These are phyloP conservation scores for Zasmidium citrigriseum DNA, from an alignment of 2,329 filamentous ascomycete species.

Conservation along the genomic window DNA sequence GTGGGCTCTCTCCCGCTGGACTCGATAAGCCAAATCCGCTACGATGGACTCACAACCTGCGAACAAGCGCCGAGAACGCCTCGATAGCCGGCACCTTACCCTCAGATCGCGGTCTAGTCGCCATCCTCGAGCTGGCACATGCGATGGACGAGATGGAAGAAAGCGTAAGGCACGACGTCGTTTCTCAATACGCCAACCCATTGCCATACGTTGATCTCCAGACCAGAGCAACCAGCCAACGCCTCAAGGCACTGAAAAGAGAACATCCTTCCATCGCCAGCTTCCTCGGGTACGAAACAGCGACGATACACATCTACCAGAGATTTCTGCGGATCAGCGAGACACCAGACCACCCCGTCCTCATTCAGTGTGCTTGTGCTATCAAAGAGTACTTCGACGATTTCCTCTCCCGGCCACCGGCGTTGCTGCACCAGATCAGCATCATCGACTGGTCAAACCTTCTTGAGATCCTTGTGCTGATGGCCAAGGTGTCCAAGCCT, in stretches of 20 bases:
- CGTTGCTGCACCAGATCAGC: constrained; percentile 24
- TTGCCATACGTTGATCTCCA: constrained; percentile 20
- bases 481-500: constrained; percentile 22
- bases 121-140: constrained; percentile 20
- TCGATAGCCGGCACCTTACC: constrained; percentile 13
- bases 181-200: constrained; percentile 7
- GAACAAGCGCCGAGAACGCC: constrained; percentile 18
- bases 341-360: constrained; percentile 18
- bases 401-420: constrained; percentile 23
- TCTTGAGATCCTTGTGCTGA: constrained; percentile 25
- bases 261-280: constrained; percentile 22
- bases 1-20: constrained; percentile 22
- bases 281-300: constrained; percentile 21
- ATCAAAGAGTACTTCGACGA: constrained; percentile 33
- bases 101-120: constrained; percentile 18
- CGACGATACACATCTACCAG: constrained; percentile 24
- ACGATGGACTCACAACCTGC: constrained; percentile 27
- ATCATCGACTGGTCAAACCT: constrained; percentile 30
- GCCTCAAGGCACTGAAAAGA: constrained; percentile 26
- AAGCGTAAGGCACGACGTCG: constrained; percentile 13
- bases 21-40: constrained; percentile 29
- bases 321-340: constrained; percentile 19
- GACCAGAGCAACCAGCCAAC: constrained; percentile 19
- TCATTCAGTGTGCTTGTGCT: constrained; percentile 28
- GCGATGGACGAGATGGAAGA: constrained; percentile 26